Percentiles rank a stretch among this genome's conserved stretches.
Evolutionary conservation across 257 asterid species (phyloP).

Genomic region (Lavandula angustifolia): DNA sequence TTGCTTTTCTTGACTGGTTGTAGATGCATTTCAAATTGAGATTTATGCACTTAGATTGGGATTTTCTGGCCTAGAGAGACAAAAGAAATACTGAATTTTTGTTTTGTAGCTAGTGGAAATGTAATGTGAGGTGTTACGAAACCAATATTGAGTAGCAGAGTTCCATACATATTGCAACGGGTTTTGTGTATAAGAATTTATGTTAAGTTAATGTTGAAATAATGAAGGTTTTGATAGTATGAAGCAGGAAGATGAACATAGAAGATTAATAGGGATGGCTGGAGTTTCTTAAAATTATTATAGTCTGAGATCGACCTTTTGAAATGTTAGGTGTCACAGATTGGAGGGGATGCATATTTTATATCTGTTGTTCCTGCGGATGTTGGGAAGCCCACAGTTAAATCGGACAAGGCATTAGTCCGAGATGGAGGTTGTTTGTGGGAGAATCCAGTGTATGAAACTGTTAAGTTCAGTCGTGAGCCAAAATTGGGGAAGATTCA

Average conservation of each 20-base stretch:
- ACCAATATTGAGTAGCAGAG: conserved; percentile 16
- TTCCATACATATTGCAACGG: not conserved
- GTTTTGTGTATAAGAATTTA: not conserved
- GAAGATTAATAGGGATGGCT: conserved; percentile 6
- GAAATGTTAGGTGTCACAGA: conserved; percentile 51
- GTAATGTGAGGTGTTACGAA: conserved; percentile 22
- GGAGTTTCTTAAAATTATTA: conserved; percentile 7
- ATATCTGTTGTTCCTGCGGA: conserved; percentile 85
- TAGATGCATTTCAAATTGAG: conserved; percentile 23
- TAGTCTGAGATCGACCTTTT: conserved; percentile 7
- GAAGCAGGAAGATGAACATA: conserved; percentile 9
- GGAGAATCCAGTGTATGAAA: conserved; percentile 79
- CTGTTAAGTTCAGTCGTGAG: conserved; percentile 76
- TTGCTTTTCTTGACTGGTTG: conserved; percentile 23
- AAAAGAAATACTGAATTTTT: conserved; percentile 7
- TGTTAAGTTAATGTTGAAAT: not conserved
- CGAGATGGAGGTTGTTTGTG: conserved; percentile 86
- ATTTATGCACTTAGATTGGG: too few species aligned
- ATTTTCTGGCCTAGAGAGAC: conserved; percentile 13
- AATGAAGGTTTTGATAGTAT: not conserved
- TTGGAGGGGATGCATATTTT: conserved; percentile 67
- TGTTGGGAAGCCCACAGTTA: conserved; percentile 72
- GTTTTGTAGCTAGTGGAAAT: conserved; percentile 6
- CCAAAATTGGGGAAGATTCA: conserved; percentile 82
- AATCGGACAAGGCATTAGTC: conserved; percentile 67